Evolutionary conservation across 306 rosid genomes (phyloP), one percentile per base, ranked within the genome.

Genomic region (Inga oerstediana): DNA sequence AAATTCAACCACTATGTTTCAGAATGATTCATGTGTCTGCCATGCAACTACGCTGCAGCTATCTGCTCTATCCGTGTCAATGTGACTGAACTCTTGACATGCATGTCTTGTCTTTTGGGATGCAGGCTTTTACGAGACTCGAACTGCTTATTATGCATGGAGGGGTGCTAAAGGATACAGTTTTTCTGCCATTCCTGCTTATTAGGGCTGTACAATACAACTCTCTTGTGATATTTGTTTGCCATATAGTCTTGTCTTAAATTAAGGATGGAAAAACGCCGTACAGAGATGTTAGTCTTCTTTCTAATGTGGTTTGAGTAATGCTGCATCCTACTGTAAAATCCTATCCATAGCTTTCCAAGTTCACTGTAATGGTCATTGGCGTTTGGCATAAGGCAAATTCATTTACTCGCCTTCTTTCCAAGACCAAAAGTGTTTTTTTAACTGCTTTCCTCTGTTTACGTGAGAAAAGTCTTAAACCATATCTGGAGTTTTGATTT

Each of bases 101-200:
- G 13, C 66, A 56, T 68, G 1, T 65, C 52, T 82, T 67, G 66
- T 72, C 67, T 82, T 17, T 85, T 41, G 85, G 84, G 52, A 51
- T 85, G 87, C 91, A 94, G 97, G 98, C 72, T 97, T 94, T 89
- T 94, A 97, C 35, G 98, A 97, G 90, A 97, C 97, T 77, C 91
- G 97, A 74, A 81, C 93, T 61, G 98, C 99, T 2, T 94, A 97
- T 88, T 97, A 97, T 79, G 88, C 99, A 34, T 94, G 97, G 97
- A 85, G 98, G 85, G 98, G 98, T n/a, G 97, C 89, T 68, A 78
- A 89, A 67, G 98, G 98, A 80, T 96, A 86, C 82, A 94, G 92
- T 46, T 96, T 92, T 58, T 89, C 98, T 68, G 90, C 97, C 76
- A 97, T 97, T 78, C 99, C 98, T 15, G 99, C 91, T 80, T 94